Evolutionary conservation across 257 asterid species (phyloP), one percentile per base, ranked within the genome.

Genomic region (Nicotiana noctiflora): DNA sequence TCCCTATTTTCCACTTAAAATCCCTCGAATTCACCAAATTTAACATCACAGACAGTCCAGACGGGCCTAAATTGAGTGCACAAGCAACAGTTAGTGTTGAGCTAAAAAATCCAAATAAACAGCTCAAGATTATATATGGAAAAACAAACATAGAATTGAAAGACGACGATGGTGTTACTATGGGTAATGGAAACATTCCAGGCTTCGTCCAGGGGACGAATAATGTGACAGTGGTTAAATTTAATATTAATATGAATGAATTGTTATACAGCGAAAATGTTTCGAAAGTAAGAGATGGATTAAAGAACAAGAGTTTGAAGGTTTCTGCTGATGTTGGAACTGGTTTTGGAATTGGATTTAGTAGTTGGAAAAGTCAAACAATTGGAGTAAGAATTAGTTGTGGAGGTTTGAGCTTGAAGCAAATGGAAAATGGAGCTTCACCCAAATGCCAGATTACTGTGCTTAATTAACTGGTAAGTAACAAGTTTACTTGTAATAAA

Each of bases 41-140:
- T 82, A 79, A 85, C n/a, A 44, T 86, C 62, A 59, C 61, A 49
- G 4, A 19, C 3, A 11, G 75, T 14, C 40, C 77, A 0, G 80
- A 37, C 2, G 94, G 90, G 32, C 83, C 78, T 6, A 67, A 8
- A 8, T 52, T 90, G 70, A 82, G 86, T 37, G 81, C 87, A 0
- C 61, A 68, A 62, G 25, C 85, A 79, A 63, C 40, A 19, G 19
- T 84, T 0, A 83, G 25, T 0, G 56, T 91, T 0, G 83, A 72
- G 25, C 29, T 89, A 18, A 79, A 9, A 44, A 91, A 91, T 79
- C 82, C 87, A 1, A 91, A 89, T 46, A 80, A 55, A 40, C 64
- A 86, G 0, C 77, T 91, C 13, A 77, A 68, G 56, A 5, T 91
- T 10, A 77, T 31, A 4, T 91, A 84, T 32, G 93, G 29, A 4